Evolutionary conservation across 2,329 filamentous ascomycete species (phyloP).

Genomic region (Trichophyton mentagrophytes): DNA sequence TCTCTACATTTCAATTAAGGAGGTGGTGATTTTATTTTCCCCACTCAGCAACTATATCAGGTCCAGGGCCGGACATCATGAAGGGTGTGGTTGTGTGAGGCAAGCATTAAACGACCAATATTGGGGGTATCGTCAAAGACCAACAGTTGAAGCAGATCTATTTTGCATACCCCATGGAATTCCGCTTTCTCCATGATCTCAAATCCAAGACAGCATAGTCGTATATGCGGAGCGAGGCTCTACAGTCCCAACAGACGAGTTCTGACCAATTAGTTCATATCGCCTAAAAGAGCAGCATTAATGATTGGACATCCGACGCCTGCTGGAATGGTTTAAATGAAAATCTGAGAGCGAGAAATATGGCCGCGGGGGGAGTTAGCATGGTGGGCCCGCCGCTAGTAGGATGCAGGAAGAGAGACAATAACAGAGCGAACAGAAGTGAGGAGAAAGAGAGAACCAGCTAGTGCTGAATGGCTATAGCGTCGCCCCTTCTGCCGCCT

Average conservation of each 20-base stretch:
- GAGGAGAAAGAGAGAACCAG: neutral
- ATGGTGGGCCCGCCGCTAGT: neutral
- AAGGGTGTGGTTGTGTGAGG: too few relatives aligned
- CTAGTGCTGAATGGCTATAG: neutral
- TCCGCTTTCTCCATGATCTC: neutral
- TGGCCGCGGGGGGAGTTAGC: neutral
- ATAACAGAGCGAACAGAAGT: neutral
- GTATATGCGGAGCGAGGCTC: neutral
- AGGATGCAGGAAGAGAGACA: neutral
- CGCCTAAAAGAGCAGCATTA: neutral
- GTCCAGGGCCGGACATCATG: too few relatives aligned
- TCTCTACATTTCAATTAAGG: too few relatives aligned
- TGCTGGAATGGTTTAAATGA: neutral
- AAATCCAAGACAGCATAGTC: neutral
- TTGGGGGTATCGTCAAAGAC: too few relatives aligned
- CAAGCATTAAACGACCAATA: too few relatives aligned
- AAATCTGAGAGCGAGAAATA: neutral
- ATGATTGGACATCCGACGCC: neutral
- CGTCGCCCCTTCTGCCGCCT: neutral
- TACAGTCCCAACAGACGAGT: neutral
- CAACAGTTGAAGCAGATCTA: neutral
- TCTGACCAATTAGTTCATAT: neutral
- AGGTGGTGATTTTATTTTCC: too few relatives aligned
- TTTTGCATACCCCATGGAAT: neutral
- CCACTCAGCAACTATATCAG: too few relatives aligned